Evolutionary conservation across 441 rosid genomes (phyloP), one percentile per base, ranked within the genome.

Genomic region (Gossypium gossypioides): DNA sequence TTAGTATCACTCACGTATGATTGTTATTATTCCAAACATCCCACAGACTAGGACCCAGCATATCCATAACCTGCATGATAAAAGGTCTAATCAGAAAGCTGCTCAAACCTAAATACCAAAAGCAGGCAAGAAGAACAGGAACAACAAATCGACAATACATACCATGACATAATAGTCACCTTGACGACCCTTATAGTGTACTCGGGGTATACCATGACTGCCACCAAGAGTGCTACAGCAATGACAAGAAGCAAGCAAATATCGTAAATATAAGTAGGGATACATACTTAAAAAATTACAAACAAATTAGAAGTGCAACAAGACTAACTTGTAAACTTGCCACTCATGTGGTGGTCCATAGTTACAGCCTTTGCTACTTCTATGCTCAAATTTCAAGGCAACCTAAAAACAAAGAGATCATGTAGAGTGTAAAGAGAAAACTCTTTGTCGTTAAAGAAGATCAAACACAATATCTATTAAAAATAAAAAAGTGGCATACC

Each of bases 21-120:
- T 84, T 74, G 72, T 79, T 83, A 65, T 76, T 84, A 79, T 90
- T 90, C 96, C 96, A 90, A 54, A 85, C 87, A 61, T 88, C 96
- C 96, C 96, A 90, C 67, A 90, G 76, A 80, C 96, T 90, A 27
- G 91, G 93, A 16, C 96, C 92, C 60, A 90, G 80, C 69, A 83
- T 85, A 77, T 90, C 96, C 96, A 90, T 90, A 55, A 86, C 93
- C 96, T 90, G 76, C 65, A 78, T 40, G 19, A 78, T 34, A 18
- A 52, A 58, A 13, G 22, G 62, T 46, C 48, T n/a, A 52, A 3
- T 63, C 16, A 71, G 69, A 71, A 74, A 67, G 50, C 15, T 42
- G 60, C 37, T 54, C 15, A 18, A 61, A 32, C 59, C 46, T 51
- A 8, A 72, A 72, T 3, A 21, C 60, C 18, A 50, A 65, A 15